Conservation (phyloP, 2,329 filamentous ascomycete species). For the Fusarium dimerum region DNA sequence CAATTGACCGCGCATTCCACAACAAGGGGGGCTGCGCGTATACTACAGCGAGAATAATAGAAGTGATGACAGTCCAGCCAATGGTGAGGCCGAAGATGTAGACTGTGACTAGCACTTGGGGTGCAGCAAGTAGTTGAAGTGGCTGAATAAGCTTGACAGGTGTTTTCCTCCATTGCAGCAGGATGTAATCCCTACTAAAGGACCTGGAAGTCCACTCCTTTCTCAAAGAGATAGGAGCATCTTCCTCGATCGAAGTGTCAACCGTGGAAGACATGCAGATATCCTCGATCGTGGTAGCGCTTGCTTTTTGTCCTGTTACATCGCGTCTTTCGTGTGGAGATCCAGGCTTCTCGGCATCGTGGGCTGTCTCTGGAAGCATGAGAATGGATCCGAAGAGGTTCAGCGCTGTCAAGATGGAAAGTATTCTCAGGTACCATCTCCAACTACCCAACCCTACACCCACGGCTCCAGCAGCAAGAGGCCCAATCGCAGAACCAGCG, state of each 20-base stretch:
- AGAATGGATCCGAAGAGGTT: not conserved
- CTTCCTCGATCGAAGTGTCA: too few relatives aligned
- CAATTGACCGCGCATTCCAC: not conserved
- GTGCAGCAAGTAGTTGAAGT: slow-evolving; percentile 1
- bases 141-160: too few relatives aligned
- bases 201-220: too few relatives aligned
- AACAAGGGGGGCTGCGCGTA: slow-evolving; percentile 1
- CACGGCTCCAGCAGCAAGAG: not conserved
- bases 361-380: slow-evolving; percentile 1
- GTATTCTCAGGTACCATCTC: slow-evolving; percentile 1
- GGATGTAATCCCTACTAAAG: too few relatives aligned
- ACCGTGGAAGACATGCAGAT: too few relatives aligned
- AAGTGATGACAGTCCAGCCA: slow-evolving; percentile 5
- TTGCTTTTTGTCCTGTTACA: too few relatives aligned
- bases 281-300: too few relatives aligned
- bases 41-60: slow-evolving; percentile 1
- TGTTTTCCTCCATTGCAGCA: too few relatives aligned
- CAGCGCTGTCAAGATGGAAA: not conserved
- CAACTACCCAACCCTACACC: not conserved
- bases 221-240: too few relatives aligned
- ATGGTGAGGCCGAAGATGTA: slow-evolving; percentile 6
- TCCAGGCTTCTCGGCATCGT: not conserved
- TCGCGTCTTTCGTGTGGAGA: too few relatives aligned
- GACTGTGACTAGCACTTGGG: slow-evolving; percentile 2
- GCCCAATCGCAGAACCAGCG: not conserved